Base-by-base conservation (phyloP, 345 rosid genomes). In the Psidium guajava region DNA sequence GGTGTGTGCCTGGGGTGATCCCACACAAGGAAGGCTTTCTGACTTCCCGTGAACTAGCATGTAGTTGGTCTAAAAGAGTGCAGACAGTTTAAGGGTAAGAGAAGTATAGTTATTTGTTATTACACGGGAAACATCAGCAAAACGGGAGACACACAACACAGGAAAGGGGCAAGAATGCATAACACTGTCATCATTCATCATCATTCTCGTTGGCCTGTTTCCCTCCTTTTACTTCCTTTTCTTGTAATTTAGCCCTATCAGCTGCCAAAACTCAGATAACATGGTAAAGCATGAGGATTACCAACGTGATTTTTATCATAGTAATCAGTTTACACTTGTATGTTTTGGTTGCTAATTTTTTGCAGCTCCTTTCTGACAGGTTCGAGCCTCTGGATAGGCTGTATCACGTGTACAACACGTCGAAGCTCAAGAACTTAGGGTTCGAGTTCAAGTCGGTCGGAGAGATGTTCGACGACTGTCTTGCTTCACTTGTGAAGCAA, bases 391-490 rank as follows among this genome's bases (percentile, higher is more conserved):
- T 90, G 59, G 69, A 89, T 80, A 92, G 95, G 90, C 94, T 93
- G 27, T 86, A 57, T 64, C 94, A 95, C 84, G 91, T 92, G 61
- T 90, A 93, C n/a, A 83, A 94, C 87, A 94, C 95, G 32, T 89
- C 93, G 0, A 96, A 94, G 90, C 51, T 96, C 86, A 83, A 83
- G 83, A 88, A 89, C 77, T 90, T 95, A 40, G 98, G 98, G n/a
- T 61, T 94, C 86, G 84, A 93, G 90, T 94, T 95, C 92, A 95
- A 92, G 91, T 18, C 95, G 9, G 87, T 93, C 20, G 82, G 92
- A 75, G 89, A 93, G 69, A 95, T 95, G 98, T 93, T 94, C 22
- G 96, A 94, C 55, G 98, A 96, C 85, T 92, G 94, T 85, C 84
- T 95, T 75, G 89, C 92, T 61, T 95, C 96, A 25, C 84, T 95